Evolutionary conservation across 768 basidiomycete species (phyloP).

Genomic region (Kwoniella pini): DNA sequence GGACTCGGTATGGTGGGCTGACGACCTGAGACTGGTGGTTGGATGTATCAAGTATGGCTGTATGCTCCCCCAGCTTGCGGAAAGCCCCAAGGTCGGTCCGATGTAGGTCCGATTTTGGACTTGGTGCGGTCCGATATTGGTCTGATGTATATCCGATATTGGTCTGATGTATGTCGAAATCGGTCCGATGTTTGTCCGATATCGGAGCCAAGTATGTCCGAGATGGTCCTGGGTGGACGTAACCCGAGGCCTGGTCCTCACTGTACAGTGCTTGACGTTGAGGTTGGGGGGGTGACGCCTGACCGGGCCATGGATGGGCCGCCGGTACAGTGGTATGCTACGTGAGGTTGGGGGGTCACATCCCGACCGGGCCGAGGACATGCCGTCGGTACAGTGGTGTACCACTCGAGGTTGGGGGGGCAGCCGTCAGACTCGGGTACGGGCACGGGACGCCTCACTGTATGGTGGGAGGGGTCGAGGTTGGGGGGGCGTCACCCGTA

Average conservation of each 20-base stretch:
- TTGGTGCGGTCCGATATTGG: too few relatives aligned
- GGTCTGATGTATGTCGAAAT: too few relatives aligned
- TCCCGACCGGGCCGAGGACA: too few relatives aligned
- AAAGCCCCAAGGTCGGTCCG: too few relatives aligned
- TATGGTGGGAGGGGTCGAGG: not conserved
- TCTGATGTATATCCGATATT: too few relatives aligned
- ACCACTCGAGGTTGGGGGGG: not conserved
- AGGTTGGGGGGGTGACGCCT: constrained; percentile 1
- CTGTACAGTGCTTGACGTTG: not conserved
- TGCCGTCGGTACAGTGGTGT: not conserved
- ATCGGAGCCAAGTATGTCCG: not conserved
- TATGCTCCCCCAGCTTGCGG: too few relatives aligned
- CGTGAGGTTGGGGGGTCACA: not conserved
- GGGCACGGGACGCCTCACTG: not conserved
- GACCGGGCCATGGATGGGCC: not conserved
- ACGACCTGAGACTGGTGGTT: not conserved
- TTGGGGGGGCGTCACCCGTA: not conserved
- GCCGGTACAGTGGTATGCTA: not conserved
- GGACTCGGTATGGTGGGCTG: not conserved
- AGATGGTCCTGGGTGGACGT: not conserved
- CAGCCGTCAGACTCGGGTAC: not conserved
- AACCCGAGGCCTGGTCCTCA: not conserved
- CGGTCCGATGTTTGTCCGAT: not conserved
- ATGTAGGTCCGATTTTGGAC: not conserved
- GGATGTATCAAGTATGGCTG: too few relatives aligned